Conservation (phyloP, 106 monocot genomes). For the Dactylorhiza incarnata region DNA sequence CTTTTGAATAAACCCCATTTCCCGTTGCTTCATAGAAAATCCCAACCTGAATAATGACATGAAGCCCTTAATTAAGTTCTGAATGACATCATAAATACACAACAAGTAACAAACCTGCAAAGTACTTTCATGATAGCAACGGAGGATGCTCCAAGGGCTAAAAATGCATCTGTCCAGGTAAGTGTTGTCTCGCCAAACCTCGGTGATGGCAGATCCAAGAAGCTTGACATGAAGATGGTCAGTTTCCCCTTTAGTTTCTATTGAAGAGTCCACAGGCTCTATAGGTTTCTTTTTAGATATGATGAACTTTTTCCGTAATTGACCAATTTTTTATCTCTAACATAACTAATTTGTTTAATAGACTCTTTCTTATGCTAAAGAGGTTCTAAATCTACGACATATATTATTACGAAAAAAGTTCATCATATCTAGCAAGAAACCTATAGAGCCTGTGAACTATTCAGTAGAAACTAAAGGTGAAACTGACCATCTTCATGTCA, state of each 20-base stretch:
- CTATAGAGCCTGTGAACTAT: neutral
- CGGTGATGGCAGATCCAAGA: constrained; percentile 34
- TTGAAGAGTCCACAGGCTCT: neutral
- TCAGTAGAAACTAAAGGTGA: constrained; percentile 3
- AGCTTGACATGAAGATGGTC: constrained; percentile 28
- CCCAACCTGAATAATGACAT: no score
- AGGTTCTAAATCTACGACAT: constrained; percentile 39
- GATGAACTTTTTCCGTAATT: constrained; percentile 51
- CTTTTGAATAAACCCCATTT: no score
- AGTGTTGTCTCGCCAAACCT: constrained; percentile 43
- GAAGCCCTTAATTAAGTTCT: no score
- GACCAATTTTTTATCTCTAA: neutral
- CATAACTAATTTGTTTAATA: constrained; percentile 19
- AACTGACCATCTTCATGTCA: neutral
- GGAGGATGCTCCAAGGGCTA: neutral
- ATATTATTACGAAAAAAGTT: constrained; percentile 55
- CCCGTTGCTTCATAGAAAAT: no score
- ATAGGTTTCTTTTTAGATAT: constrained; percentile 11
- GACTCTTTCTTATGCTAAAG: constrained; percentile 61
- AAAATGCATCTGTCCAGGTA: constrained; percentile 24
- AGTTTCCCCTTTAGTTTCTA: constrained; percentile 2
- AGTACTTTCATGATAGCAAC: no score
- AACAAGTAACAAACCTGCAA: neutral
- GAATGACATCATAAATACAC: no score
- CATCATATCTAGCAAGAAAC: constrained; percentile 10